Percentiles rank a stretch among this genome's conserved stretches.
These are phyloP conservation scores for Saccharomycopsis crataegensis DNA, from an alignment of 1,139 yeast genomes.

Conservation along the genomic window DNA sequence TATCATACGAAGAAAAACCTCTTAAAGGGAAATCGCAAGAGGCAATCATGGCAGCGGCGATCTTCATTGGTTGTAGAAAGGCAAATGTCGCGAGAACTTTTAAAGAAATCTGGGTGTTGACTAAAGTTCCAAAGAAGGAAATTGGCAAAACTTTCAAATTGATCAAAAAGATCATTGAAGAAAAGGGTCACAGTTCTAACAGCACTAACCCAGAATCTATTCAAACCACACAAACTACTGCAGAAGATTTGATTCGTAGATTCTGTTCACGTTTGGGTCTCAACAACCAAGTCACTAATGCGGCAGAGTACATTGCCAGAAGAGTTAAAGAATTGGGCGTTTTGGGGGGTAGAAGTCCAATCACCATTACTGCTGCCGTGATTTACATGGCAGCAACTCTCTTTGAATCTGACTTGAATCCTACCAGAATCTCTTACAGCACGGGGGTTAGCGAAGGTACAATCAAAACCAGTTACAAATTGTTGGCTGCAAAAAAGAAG, in stretches of 20 bases:
- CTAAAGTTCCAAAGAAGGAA: slow-evolving; percentile 89
- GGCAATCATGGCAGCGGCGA: slow-evolving; percentile 94
- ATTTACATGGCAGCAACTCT: slow-evolving; percentile 87
- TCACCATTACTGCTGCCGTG: slow-evolving; percentile 96
- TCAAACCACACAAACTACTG: slow-evolving; percentile 83
- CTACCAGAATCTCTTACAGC: slow-evolving; percentile 80
- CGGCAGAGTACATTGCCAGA: slow-evolving; percentile 89
- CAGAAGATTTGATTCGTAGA: slow-evolving; percentile 91
- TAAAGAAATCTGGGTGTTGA: slow-evolving; percentile 92
- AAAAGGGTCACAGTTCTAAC: slow-evolving; percentile 29
- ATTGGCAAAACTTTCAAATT: slow-evolving; percentile 83
- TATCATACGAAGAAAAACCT: slow-evolving; percentile 82
- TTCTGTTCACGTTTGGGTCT: slow-evolving; percentile 94
- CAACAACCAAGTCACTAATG: slow-evolving; percentile 76
- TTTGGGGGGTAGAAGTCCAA: slow-evolving; percentile 94
- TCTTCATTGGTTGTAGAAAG: slow-evolving; percentile 88
- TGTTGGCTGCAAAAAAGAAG: slow-evolving; percentile 65
- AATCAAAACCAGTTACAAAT: slow-evolving; percentile 84
- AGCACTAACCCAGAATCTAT: slow-evolving; percentile 42
- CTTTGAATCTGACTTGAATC: slow-evolving; percentile 63
- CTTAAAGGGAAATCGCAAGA: slow-evolving; percentile 90
- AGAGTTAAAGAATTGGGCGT: slow-evolving; percentile 88
- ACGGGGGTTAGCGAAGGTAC: slow-evolving; percentile 99
- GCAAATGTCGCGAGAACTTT: slow-evolving; percentile 93
- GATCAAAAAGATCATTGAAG: slow-evolving; percentile 58